Conservation (phyloP, 805 yeast species). For the Wickerhamomyces mucosus region DNA sequence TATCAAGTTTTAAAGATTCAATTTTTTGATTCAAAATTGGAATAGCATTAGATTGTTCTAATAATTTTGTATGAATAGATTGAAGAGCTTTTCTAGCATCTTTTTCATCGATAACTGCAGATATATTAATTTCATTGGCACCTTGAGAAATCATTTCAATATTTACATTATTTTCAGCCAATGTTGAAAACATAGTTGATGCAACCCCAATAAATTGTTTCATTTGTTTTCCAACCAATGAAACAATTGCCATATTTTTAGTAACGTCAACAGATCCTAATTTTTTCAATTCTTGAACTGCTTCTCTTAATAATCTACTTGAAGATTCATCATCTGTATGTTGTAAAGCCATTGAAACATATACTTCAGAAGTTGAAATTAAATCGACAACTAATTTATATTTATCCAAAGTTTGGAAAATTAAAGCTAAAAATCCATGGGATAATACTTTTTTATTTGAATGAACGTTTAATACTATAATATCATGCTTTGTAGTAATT, state of each 20-base stretch:
- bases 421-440: conserved; percentile 90
- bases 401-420: conserved; percentile 78
- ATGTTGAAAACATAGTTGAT: conserved; percentile 89
- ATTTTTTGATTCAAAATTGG: conserved; percentile 32
- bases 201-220: conserved; percentile 95
- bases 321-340: conserved; percentile 55
- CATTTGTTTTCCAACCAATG: conserved; percentile 96
- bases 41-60: conserved; percentile 32
- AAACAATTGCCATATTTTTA: conserved; percentile 79
- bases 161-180: conserved; percentile 86
- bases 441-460: conserved; percentile 88
- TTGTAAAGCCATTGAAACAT: conserved; percentile 95
- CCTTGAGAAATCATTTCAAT: conserved; percentile 99
- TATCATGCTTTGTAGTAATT: conserved; percentile 88
- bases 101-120: conserved; percentile 81
- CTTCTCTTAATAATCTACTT: conserved; percentile 47
- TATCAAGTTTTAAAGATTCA: conserved; percentile 32
- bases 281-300: conserved; percentile 66
- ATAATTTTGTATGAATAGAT: conserved; percentile 70
- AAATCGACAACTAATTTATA: conserved; percentile 86
- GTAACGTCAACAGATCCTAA: conserved; percentile 89
- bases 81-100: conserved; percentile 81
- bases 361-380: conserved; percentile 95
- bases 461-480: conserved; percentile 86
- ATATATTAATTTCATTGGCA: conserved; percentile 93